phyloP scores from a whole-genome alignment of 2,329 filamentous ascomycete genomes.

The Beauveria sp. region DNA sequence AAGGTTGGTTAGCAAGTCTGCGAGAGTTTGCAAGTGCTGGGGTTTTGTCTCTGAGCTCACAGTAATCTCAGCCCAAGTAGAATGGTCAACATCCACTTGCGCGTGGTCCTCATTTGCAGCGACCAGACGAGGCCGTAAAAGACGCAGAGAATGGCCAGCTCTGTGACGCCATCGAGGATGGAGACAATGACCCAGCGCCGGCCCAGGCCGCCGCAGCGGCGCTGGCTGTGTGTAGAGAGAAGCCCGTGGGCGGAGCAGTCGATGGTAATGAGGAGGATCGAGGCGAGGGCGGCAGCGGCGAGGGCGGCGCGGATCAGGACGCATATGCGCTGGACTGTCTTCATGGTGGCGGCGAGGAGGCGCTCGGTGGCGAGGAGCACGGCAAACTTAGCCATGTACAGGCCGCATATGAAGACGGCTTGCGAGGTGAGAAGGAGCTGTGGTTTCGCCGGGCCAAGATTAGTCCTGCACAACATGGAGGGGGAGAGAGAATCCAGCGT shows the following conservation, averaged over 20 bases:
- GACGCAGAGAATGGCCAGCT: constrained; percentile 1
- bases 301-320: constrained; percentile 4
- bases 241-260: constrained; percentile 1
- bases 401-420: constrained; percentile 9
- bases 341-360: constrained; percentile 13
- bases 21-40: constrained; percentile 5
- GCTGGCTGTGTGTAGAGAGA: background rate
- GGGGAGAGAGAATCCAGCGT: background rate
- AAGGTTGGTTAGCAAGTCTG: background rate
- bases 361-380: constrained; percentile 15
- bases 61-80: constrained; percentile 3
- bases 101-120: background rate
- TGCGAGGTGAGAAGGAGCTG: constrained; percentile 12
- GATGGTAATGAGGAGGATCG: constrained; percentile 7
- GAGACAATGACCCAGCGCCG: constrained; percentile 2
- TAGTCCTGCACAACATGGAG: background rate
- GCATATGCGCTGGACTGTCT: constrained; percentile 11
- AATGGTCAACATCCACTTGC: constrained; percentile 5
- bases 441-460: background rate
- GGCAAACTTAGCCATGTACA: constrained; percentile 16
- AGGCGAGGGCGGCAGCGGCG: constrained; percentile 6
- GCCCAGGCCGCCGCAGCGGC: background rate
- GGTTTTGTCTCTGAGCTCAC: background rate
- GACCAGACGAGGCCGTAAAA: constrained; percentile 10
- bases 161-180: constrained; percentile 2